These are phyloP conservation scores for Ceratocystis smalleyi DNA, from an alignment of 2,329 filamentous ascomycete genomes.

Conservation along the genomic window DNA sequence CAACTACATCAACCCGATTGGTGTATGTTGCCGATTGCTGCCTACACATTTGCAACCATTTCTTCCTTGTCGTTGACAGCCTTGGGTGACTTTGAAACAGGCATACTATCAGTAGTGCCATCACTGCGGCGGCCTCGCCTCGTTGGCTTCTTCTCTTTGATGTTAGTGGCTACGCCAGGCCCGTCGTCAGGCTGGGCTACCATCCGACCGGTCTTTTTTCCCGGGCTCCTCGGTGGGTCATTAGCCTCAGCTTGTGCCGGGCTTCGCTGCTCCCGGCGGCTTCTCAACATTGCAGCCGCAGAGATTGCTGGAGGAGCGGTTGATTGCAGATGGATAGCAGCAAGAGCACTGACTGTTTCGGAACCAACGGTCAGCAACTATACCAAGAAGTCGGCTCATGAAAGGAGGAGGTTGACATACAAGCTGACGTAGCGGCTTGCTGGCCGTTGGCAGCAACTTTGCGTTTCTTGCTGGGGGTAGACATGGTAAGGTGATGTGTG, in stretches of 20 bases:
- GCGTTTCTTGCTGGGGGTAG: conserved; percentile 13
- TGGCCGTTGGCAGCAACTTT: conserved; percentile 1
- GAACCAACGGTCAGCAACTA: background rate
- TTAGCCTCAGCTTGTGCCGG: background rate
- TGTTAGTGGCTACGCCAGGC: background rate
- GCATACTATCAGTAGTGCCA: background rate
- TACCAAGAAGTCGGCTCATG: background rate
- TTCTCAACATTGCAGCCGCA: conserved; percentile 7
- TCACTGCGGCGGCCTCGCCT: background rate
- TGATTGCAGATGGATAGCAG: conserved; percentile 9
- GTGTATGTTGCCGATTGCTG: background rate
- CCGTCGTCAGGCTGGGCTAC: background rate
- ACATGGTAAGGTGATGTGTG: background rate
- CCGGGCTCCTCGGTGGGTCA: background rate
- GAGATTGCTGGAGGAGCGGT: conserved; percentile 7
- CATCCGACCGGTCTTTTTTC: background rate
- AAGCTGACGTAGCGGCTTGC: conserved; percentile 10
- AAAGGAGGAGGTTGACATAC: conserved; percentile 4
- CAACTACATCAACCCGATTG: background rate
- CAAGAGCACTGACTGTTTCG: conserved; percentile 14
- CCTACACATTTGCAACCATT: background rate
- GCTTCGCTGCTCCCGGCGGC: background rate
- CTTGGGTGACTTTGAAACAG: background rate
- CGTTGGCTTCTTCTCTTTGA: background rate
- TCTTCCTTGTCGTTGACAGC: background rate